Percentiles rank a stretch among this genome's conserved stretches.
phyloP scores from a whole-genome alignment of 805 yeast genomes.

The Candida nemodendra region DNA sequence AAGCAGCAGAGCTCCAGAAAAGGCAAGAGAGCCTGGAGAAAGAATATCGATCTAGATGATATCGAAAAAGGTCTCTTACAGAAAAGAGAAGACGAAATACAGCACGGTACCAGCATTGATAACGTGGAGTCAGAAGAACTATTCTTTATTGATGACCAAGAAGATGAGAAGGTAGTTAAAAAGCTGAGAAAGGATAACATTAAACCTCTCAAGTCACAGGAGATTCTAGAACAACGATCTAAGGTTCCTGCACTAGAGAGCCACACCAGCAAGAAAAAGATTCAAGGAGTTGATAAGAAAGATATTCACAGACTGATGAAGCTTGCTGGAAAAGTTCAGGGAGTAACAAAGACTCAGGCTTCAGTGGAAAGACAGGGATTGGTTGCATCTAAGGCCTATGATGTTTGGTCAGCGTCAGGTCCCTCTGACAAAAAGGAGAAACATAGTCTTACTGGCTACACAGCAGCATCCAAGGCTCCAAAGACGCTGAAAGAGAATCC shows the following conservation, averaged over 20 bases:
- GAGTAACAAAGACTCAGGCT: slow-evolving; percentile 51
- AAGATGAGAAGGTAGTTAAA: slow-evolving; percentile 44
- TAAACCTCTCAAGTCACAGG: slow-evolving; percentile 38
- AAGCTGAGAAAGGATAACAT: slow-evolving; percentile 39
- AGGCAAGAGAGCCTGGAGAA: slow-evolving; percentile 91
- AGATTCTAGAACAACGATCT: slow-evolving; percentile 74
- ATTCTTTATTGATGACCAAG: slow-evolving; percentile 67
- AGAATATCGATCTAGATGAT: slow-evolving; percentile 84
- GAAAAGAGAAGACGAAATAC: slow-evolving; percentile 58
- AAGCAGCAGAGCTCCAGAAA: slow-evolving; percentile 78
- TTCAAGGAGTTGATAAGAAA: slow-evolving; percentile 63
- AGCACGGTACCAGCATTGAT: slow-evolving; percentile 42
- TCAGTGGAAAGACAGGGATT: slow-evolving; percentile 65
- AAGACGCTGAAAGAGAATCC: slow-evolving; percentile 53
- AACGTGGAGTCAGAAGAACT: slow-evolving; percentile 46
- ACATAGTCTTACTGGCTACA: slow-evolving; percentile 39
- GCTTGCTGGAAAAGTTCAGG: slow-evolving; percentile 70
- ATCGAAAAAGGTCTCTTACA: slow-evolving; percentile 70
- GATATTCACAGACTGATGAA: slow-evolving; percentile 68
- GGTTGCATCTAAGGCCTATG: slow-evolving; percentile 48
- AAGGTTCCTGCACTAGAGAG: slow-evolving; percentile 65
- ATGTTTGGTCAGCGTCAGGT: slow-evolving; percentile 64
- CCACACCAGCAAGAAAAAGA: slow-evolving; percentile 38
- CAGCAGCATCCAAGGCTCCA: slow-evolving; percentile 55
- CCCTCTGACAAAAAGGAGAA: slow-evolving; percentile 35